A percentile compares a stretch with the other conserved stretches of the same genome.
Conservation (phyloP, 148 eudicot species). For the Rhododendron ovatum region DNA sequence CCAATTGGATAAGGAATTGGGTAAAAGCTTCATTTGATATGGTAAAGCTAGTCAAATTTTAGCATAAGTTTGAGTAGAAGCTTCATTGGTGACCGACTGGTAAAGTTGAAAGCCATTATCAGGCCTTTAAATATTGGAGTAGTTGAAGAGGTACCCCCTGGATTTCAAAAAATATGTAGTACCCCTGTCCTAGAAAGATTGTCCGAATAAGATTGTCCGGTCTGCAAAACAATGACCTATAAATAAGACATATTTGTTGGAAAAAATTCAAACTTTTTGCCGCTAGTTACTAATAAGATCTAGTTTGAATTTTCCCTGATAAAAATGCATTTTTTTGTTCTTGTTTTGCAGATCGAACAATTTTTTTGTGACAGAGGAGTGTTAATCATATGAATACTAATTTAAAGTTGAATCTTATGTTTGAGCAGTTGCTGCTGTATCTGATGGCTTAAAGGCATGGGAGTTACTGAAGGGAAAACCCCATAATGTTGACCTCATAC, state of each 20-base stretch:
- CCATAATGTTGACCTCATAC: slow-evolving; percentile 64
- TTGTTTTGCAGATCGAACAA: neutral
- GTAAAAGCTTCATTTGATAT: neutral
- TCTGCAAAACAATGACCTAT: neutral
- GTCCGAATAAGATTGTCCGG: neutral
- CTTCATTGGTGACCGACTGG: neutral
- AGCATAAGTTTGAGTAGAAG: neutral
- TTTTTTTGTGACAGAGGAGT: neutral
- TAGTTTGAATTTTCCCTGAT: neutral
- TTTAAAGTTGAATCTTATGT: slow-evolving; percentile 1
- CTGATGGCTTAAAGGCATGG: slow-evolving; percentile 98
- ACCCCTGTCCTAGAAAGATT: neutral
- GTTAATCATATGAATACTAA: neutral
- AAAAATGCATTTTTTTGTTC: neutral
- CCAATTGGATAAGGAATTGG: neutral
- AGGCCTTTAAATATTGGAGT: neutral
- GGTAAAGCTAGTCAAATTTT: neutral
- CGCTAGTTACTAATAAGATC: neutral
- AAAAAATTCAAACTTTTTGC: neutral
- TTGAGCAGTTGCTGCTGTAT: slow-evolving; percentile 74
- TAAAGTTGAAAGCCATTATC: neutral
- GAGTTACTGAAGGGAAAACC: slow-evolving; percentile 70
- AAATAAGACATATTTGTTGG: too few species aligned
- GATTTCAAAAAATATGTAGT: neutral
- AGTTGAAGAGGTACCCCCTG: neutral